Conservation (phyloP, 1,139 yeast species). For the Debaryomycetaceae sp. region DNA sequence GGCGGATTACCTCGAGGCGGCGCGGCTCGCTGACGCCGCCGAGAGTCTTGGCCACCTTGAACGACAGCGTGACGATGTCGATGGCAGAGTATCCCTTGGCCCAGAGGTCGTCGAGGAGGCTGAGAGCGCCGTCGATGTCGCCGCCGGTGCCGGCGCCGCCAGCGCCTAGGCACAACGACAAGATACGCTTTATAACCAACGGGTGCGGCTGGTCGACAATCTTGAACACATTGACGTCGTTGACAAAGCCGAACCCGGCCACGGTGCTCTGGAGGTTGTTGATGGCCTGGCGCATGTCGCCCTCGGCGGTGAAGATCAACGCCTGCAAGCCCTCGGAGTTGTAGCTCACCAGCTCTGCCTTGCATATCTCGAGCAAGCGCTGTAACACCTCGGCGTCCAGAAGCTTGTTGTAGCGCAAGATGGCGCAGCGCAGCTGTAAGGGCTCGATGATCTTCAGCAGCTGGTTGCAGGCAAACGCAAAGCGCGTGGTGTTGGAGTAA, state of each 20-base stretch:
- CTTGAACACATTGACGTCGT: constrained; percentile 86
- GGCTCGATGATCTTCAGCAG: constrained; percentile 95
- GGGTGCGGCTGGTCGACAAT: constrained; percentile 98
- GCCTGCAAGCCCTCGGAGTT: constrained; percentile 93
- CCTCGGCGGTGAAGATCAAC: constrained; percentile 92
- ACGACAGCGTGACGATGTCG: constrained; percentile 87
- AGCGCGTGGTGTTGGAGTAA: constrained; percentile 88
- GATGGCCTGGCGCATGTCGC: constrained; percentile 98
- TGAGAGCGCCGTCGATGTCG: constrained; percentile 64
- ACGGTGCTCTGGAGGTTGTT: constrained; percentile 91
- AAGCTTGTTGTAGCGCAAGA: constrained; percentile 75
- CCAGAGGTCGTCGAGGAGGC: constrained; percentile 69
- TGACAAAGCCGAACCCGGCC: constrained; percentile 88
- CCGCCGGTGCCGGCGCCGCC: constrained; percentile 20
- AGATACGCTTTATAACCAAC: constrained; percentile 71
- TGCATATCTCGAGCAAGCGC: constrained; percentile 68
- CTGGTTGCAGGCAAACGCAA: constrained; percentile 97
- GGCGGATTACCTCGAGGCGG: constrained; percentile 72
- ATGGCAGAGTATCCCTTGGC: constrained; percentile 88
- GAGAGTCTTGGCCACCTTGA: constrained; percentile 78
- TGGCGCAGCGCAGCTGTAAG: constrained; percentile 93
- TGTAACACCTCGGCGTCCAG: constrained; percentile 81
- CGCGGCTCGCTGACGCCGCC: constrained; percentile 62
- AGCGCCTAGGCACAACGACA: constrained; percentile 44
- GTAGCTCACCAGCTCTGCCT: constrained; percentile 68